Evolutionary conservation across 2,329 filamentous ascomycete species (phyloP).

Genomic region (Ascochyta koolunga): DNA sequence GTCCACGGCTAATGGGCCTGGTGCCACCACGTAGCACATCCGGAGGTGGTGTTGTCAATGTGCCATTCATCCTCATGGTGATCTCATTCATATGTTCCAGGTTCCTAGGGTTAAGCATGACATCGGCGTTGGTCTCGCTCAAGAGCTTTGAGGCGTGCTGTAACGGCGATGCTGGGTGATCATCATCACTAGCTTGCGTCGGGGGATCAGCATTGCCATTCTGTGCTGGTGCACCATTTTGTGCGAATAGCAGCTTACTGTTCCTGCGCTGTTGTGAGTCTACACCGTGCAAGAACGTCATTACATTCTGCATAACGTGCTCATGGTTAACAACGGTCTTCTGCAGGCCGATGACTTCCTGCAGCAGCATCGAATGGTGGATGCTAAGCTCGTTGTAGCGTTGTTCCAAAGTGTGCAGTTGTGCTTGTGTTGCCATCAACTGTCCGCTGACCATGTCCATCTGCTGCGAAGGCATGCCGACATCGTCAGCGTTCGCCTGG

Average conservation of each 20-base stretch:
- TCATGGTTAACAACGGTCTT: slow-evolving; percentile 76
- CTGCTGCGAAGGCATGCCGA: slow-evolving; percentile 81
- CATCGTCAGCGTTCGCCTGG: slow-evolving; percentile 62
- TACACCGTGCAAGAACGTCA: slow-evolving; percentile 69
- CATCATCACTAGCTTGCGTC: slow-evolving; percentile 59
- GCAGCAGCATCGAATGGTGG: slow-evolving; percentile 68
- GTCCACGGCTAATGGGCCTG: slow-evolving; percentile 53
- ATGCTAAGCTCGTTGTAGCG: slow-evolving; percentile 79
- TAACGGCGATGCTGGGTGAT: slow-evolving; percentile 69
- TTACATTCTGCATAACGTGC: slow-evolving; percentile 72
- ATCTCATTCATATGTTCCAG: slow-evolving; percentile 69
- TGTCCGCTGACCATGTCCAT: slow-evolving; percentile 88
- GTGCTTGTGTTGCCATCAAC: slow-evolving; percentile 86
- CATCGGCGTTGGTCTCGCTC: slow-evolving; percentile 68
- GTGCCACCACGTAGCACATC: slow-evolving; percentile 58
- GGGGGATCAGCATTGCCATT: slow-evolving; percentile 52
- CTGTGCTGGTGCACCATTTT: slow-evolving; percentile 47
- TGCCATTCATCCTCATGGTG: slow-evolving; percentile 60
- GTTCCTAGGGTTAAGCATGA: slow-evolving; percentile 67
- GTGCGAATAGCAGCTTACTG: slow-evolving; percentile 55
- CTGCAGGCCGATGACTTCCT: slow-evolving; percentile 68
- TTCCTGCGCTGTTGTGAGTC: slow-evolving; percentile 69
- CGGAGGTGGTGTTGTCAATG: slow-evolving; percentile 63
- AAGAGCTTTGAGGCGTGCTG: slow-evolving; percentile 72
- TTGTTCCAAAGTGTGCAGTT: slow-evolving; percentile 85